These are phyloP conservation scores for Aureobasidium pullulans DNA, from an alignment of 2,329 filamentous ascomycete genomes.

Conservation along the genomic window DNA sequence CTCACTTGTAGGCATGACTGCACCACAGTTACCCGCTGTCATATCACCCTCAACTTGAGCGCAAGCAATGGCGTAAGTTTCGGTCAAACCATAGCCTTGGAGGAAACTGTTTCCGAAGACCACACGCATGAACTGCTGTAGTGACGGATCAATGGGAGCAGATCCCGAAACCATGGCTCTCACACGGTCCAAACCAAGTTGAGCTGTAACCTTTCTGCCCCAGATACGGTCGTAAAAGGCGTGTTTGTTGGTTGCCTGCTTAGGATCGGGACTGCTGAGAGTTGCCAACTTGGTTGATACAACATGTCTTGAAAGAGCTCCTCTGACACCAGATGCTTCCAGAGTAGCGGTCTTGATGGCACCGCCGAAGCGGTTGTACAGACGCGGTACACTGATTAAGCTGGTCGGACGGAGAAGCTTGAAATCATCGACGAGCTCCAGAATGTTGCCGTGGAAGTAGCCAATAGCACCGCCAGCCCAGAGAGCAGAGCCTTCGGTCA, in stretches of 20 bases:
- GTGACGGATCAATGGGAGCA: slow-evolving; percentile 78
- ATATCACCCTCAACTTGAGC: slow-evolving; percentile 66
- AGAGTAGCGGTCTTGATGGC: slow-evolving; percentile 74
- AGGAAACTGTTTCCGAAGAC: slow-evolving; percentile 70
- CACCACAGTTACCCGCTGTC: slow-evolving; percentile 73
- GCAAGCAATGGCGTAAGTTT: slow-evolving; percentile 74
- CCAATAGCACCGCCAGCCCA: slow-evolving; percentile 69
- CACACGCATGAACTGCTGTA: slow-evolving; percentile 83
- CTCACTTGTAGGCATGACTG: slow-evolving; percentile 60
- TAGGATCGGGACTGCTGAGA: slow-evolving; percentile 60
- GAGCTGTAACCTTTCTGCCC: slow-evolving; percentile 78
- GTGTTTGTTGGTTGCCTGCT: slow-evolving; percentile 72
- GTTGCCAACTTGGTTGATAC: slow-evolving; percentile 72
- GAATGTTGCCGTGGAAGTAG: slow-evolving; percentile 89
- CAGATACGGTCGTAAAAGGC: slow-evolving; percentile 79
- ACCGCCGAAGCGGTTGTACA: slow-evolving; percentile 84
- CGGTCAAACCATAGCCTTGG: slow-evolving; percentile 91
- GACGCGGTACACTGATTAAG: slow-evolving; percentile 81
- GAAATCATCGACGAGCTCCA: slow-evolving; percentile 81
- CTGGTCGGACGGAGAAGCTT: slow-evolving; percentile 76
- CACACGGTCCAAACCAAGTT: slow-evolving; percentile 69
- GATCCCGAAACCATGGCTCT: slow-evolving; percentile 77
- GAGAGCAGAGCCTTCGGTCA: slow-evolving; percentile 70
- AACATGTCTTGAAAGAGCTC: slow-evolving; percentile 70
- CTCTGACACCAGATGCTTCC: slow-evolving; percentile 70